Conservation (phyloP, 2,329 filamentous ascomycete species). For the Cryphonectria naterciae region DNA sequence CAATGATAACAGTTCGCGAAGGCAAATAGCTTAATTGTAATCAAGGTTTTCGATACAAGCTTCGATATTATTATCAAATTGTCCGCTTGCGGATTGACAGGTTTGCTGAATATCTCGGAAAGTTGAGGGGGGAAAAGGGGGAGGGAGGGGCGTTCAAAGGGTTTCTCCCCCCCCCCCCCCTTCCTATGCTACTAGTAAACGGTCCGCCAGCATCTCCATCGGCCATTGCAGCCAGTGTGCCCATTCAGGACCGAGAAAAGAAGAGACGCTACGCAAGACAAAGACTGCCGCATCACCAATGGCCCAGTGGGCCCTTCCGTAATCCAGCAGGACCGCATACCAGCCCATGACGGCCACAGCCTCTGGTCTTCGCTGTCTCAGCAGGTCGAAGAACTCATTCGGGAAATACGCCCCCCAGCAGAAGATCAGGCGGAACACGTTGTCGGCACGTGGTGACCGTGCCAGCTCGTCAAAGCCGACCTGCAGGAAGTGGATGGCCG, state of each 20-base stretch:
- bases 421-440: slow-evolving; percentile 9
- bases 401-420: slow-evolving; percentile 6
- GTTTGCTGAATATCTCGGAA: no score
- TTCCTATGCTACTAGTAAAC: background rate
- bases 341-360: slow-evolving; percentile 16
- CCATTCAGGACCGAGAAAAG: background rate
- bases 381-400: slow-evolving; percentile 6
- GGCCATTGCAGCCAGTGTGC: slow-evolving; percentile 6
- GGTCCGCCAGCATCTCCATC: slow-evolving; percentile 6
- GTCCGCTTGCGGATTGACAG: background rate
- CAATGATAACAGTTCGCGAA: no score
- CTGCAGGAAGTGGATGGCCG: slow-evolving; percentile 12
- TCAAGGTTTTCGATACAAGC: background rate
- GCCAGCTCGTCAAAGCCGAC: slow-evolving; percentile 4
- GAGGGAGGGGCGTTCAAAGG: no score
- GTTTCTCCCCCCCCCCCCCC: no score
- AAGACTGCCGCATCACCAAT: background rate
- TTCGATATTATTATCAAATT: background rate
- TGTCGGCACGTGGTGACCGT: background rate
- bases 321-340: slow-evolving; percentile 13
- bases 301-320: background rate
- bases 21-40: no score
- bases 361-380: slow-evolving; percentile 4
- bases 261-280: background rate
- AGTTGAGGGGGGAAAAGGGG: no score